These are phyloP conservation scores for Candida smagusa DNA, from an alignment of 1,139 yeast species.

Conservation along the genomic window DNA sequence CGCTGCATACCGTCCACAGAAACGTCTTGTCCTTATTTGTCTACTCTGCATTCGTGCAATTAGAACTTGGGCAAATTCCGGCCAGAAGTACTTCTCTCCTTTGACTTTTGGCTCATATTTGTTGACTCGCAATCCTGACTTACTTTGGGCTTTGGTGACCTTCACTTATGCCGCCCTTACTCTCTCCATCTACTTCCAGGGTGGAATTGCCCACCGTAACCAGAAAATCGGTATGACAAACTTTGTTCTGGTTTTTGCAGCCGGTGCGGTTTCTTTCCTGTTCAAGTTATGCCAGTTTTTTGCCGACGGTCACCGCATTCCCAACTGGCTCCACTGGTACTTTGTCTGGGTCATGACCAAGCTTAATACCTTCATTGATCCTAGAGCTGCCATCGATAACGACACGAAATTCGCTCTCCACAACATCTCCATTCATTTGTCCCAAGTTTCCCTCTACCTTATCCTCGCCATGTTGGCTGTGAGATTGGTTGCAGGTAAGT, in stretches of 20 bases:
- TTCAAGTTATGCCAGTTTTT: slow-evolving; percentile 59
- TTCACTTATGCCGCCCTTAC: slow-evolving; percentile 34
- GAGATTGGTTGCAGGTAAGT: slow-evolving; percentile 26
- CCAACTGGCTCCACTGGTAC: slow-evolving; percentile 29
- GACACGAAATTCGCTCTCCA: slow-evolving; percentile 26
- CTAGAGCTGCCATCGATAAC: slow-evolving; percentile 6
- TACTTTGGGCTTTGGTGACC: slow-evolving; percentile 51
- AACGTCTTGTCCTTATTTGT: slow-evolving; percentile 18
- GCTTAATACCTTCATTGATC: slow-evolving; percentile 16
- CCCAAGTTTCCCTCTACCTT: slow-evolving; percentile 21
- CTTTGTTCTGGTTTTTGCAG: slow-evolving; percentile 39
- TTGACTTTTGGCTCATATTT: slow-evolving; percentile 47
- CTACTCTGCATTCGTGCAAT: slow-evolving; percentile 52
- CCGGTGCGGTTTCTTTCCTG: slow-evolving; percentile 40
- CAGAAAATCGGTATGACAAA: slow-evolving; percentile 25
- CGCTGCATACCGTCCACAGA: slow-evolving; percentile 8
- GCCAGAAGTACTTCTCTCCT: slow-evolving; percentile 66
- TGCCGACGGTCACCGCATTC: slow-evolving; percentile 53
- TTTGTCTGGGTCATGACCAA: slow-evolving; percentile 30
- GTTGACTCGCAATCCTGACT: slow-evolving; percentile 20
- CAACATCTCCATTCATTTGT: slow-evolving; percentile 24
- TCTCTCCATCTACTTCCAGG: slow-evolving; percentile 26
- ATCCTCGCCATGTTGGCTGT: slow-evolving; percentile 18
- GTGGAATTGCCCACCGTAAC: slow-evolving; percentile 16
- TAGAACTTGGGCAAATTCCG: slow-evolving; percentile 88